Base-by-base conservation (phyloP, 768 basidiomycete genomes). In the Hemileccinum impolitum region DNA sequence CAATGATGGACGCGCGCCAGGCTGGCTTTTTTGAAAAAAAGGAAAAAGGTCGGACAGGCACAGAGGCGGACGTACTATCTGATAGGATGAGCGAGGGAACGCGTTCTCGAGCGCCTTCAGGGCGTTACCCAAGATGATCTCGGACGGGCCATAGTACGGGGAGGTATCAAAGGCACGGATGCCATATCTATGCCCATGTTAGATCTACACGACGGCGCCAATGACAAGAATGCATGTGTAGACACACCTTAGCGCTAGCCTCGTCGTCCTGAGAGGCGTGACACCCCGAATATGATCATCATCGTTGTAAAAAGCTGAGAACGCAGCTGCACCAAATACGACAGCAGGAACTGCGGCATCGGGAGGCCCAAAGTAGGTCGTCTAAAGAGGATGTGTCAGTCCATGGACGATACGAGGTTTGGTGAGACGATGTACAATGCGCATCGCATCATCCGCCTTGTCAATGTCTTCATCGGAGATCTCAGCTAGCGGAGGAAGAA, bases 101-200 rank as follows among this genome's bases (percentile, higher is more conserved):
- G 89, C 86, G 40, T 65, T 65, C 43, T 73, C 70, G 21, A 94
- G 68, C 0, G 77, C 70, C 43, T 79, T 66, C 30, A 90, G 70
- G 15, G 80, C 79, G 45, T 78, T 78, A 32, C 92, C 87, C 38
- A 91, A 70, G 0, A 93, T 73, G 54, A 82, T 76, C 68, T 94
- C 91, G 0, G 90, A 90, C 5, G 80, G 77, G 11, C 86, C 88
- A 59, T 94, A 94, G 62, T 81, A 89, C 6, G 82, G 78, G 12
- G 89, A 78, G 3, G 91, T 94, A 65, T 94, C 91, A 60, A 94
- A 87, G 0, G 85, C 85, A 30, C 68, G 68, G 47, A 94, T 84
- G 23, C 90, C 91, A 69, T 90, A 92, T 36, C 91, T 91, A 21
- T 6, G 10, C 3, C 4, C 3, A 34, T n/a, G 26, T 28, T 10